A percentile compares a stretch with the other conserved stretches of the same genome.
These are phyloP conservation scores for Anaeromyces robustus DNA, from an alignment of 192 early-diverging fungal species.

Conservation along the genomic window DNA sequence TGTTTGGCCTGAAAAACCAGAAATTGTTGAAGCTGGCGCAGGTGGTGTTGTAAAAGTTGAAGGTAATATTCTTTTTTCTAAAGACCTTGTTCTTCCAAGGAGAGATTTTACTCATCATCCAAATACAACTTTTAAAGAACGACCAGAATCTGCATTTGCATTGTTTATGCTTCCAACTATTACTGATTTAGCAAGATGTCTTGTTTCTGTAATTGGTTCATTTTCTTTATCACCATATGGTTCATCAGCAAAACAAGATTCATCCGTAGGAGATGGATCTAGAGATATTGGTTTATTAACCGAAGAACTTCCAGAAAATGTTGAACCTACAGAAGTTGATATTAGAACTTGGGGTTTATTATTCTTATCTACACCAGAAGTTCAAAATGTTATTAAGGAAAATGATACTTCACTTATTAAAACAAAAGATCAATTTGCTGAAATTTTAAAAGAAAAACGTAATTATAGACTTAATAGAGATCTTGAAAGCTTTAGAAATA, in stretches of 20 bases:
- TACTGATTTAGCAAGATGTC: background rate
- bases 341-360: background rate
- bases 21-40: background rate
- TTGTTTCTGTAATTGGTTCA: background rate
- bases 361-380: background rate
- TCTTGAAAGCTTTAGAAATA: background rate
- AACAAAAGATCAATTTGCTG: background rate
- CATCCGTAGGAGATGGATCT: background rate
- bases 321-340: background rate
- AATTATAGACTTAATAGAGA: background rate
- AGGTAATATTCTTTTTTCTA: background rate
- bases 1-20: background rate
- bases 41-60: background rate
- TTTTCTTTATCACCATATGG: background rate
- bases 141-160: background rate
- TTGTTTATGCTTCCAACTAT: background rate
- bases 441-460: background rate
- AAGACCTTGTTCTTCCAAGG: background rate
- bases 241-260: background rate
- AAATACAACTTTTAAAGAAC: background rate
- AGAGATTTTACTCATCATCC: background rate
- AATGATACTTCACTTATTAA: background rate
- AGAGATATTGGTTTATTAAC: background rate
- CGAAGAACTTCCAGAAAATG: background rate
- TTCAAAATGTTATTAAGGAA: background rate